Conservation (phyloP, 2,329 filamentous ascomycete species). For the Pseudocercospora ulei region DNA sequence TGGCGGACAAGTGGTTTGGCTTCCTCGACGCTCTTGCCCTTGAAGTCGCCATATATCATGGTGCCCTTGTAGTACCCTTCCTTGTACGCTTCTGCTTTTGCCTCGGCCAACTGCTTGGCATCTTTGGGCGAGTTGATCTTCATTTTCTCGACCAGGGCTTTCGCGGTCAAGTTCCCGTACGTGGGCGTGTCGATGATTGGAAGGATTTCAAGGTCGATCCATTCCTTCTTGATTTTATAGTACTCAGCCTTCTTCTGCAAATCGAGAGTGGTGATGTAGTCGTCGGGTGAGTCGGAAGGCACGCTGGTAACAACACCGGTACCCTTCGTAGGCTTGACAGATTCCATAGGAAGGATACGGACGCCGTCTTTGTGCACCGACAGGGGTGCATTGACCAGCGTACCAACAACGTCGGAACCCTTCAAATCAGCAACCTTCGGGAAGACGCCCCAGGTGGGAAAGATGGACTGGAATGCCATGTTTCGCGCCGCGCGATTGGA, state of each 20-base stretch:
- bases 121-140: conserved; percentile 98
- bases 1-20: conserved; percentile 78
- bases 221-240: conserved; percentile 93
- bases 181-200: conserved; percentile 83
- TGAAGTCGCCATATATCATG: conserved; percentile 79
- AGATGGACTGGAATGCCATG: conserved; percentile 89
- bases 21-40: conserved; percentile 73
- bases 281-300: conserved; percentile 89
- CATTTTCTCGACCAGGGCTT: conserved; percentile 74
- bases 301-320: conserved; percentile 95
- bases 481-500: conserved; percentile 79
- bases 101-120: conserved; percentile 76
- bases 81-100: conserved; percentile 94
- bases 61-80: conserved; percentile 94
- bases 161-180: conserved; percentile 76
- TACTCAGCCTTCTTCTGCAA: conserved; percentile 91
- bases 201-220: conserved; percentile 81
- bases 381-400: conserved; percentile 79
- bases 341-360: conserved; percentile 88
- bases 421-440: conserved; percentile 64
- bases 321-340: conserved; percentile 82
- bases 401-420: conserved; percentile 74
- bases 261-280: conserved; percentile 80
- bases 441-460: conserved; percentile 64
- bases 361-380: conserved; percentile 76